These are phyloP conservation scores for Mallotus repandus DNA, from an alignment of 441 rosid genomes.

Conservation along the genomic window DNA sequence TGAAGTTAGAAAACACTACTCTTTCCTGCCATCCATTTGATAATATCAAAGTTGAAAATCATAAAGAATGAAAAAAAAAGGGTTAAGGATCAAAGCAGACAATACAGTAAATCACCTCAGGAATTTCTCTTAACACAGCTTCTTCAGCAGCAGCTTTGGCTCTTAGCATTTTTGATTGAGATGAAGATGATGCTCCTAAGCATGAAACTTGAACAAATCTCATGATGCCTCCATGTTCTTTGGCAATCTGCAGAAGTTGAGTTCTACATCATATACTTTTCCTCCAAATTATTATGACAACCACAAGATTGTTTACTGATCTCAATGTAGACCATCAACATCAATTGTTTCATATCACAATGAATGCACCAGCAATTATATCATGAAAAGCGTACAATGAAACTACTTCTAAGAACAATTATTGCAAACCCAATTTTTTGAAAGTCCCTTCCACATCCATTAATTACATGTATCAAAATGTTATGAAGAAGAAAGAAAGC, in stretches of 20 bases:
- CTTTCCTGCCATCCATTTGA: no score
- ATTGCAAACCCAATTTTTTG: no score
- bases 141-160: slow-evolving; percentile 97
- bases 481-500: neutral
- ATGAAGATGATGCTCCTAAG: slow-evolving; percentile 80
- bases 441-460: neutral
- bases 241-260: slow-evolving; percentile 64
- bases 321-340: neutral
- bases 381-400: no score
- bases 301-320: neutral
- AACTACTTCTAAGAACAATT: neutral
- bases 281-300: neutral
- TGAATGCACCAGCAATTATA: neutral
- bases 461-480: neutral
- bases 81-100: neutral
- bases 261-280: neutral
- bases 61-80: neutral
- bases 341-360: neutral
- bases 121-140: slow-evolving; percentile 72
- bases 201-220: slow-evolving; percentile 97
- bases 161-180: slow-evolving; percentile 75
- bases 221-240: slow-evolving; percentile 97
- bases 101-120: slow-evolving; percentile 57
- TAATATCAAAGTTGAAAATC: neutral
- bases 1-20: neutral